These are phyloP conservation scores for Stromatinia cepivora DNA, from an alignment of 2,329 filamentous ascomycete species.

Conservation along the genomic window DNA sequence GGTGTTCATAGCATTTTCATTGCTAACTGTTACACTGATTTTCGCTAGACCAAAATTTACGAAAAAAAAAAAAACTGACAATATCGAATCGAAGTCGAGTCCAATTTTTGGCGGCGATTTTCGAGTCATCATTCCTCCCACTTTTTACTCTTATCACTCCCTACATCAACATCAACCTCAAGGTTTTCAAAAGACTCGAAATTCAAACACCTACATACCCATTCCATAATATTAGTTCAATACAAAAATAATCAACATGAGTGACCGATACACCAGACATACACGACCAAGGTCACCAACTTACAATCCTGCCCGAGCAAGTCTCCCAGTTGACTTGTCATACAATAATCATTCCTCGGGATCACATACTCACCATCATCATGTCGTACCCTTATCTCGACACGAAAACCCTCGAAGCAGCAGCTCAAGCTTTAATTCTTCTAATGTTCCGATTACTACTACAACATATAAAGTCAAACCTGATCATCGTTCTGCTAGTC, in stretches of 20 bases:
- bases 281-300: constrained; percentile 48
- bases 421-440: constrained; percentile 37
- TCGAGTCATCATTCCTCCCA: constrained; percentile 17
- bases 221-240: background rate
- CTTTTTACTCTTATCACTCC: constrained; percentile 5
- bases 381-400: constrained; percentile 50
- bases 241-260: constrained; percentile 44
- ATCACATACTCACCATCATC: constrained; percentile 47
- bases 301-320: constrained; percentile 54
- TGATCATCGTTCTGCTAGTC: constrained; percentile 52
- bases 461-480: constrained; percentile 59
- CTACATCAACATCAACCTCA: background rate
- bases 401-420: constrained; percentile 43
- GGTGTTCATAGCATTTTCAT: constrained; percentile 4
- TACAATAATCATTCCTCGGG: constrained; percentile 17
- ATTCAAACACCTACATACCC: background rate
- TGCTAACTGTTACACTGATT: constrained; percentile 18
- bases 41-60: constrained; percentile 3
- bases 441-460: constrained; percentile 47
- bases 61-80: constrained; percentile 9
- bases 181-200: background rate
- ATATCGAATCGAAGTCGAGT: constrained; percentile 5
- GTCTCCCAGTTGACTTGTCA: constrained; percentile 51
- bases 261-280: constrained; percentile 50
- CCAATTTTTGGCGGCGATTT: background rate